Percentiles rank a stretch among this genome's conserved stretches.
These are phyloP conservation scores for Exophiala phaeomuriformis DNA, from an alignment of 2,329 filamentous ascomycete species.

Conservation along the genomic window DNA sequence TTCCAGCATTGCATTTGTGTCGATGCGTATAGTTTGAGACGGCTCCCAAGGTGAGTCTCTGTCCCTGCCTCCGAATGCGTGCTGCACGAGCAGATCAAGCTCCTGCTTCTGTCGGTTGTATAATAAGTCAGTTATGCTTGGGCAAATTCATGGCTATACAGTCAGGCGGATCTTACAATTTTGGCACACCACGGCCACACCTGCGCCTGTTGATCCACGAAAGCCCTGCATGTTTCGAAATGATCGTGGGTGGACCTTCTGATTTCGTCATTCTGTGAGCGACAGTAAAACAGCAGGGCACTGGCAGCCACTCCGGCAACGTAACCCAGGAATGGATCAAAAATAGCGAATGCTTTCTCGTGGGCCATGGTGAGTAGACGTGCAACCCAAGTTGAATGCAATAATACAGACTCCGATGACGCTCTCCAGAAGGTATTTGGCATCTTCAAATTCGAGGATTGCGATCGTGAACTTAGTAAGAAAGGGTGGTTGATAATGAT, in stretches of 20 bases:
- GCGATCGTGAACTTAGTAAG: conserved; percentile 47
- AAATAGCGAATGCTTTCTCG: conserved; percentile 45
- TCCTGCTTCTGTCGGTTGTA: neutral
- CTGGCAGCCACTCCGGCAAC: conserved; percentile 47
- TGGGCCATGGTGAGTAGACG: conserved; percentile 49
- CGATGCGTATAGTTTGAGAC: conserved; percentile 3
- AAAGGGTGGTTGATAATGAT: conserved; percentile 50
- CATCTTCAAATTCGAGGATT: conserved; percentile 46
- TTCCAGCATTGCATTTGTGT: conserved; percentile 8
- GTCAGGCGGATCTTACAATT: neutral
- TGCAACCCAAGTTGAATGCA: conserved; percentile 50
- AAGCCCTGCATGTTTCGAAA: conserved; percentile 3
- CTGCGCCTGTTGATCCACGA: neutral
- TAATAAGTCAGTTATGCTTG: neutral
- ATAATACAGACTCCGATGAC: conserved; percentile 45
- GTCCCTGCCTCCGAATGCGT: conserved; percentile 2
- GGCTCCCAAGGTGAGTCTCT: neutral
- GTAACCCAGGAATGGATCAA: conserved; percentile 48
- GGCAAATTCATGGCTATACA: neutral
- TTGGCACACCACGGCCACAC: conserved; percentile 4
- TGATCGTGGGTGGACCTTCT: neutral
- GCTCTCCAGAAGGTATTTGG: conserved; percentile 49
- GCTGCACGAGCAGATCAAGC: conserved; percentile 1
- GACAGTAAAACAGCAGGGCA: conserved; percentile 49
- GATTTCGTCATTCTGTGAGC: conserved; percentile 22